A percentile compares a stretch with the other conserved stretches of the same genome.
These are phyloP conservation scores for Lactifluus subvellereus DNA, from an alignment of 768 basidiomycete species.

Conservation along the genomic window DNA sequence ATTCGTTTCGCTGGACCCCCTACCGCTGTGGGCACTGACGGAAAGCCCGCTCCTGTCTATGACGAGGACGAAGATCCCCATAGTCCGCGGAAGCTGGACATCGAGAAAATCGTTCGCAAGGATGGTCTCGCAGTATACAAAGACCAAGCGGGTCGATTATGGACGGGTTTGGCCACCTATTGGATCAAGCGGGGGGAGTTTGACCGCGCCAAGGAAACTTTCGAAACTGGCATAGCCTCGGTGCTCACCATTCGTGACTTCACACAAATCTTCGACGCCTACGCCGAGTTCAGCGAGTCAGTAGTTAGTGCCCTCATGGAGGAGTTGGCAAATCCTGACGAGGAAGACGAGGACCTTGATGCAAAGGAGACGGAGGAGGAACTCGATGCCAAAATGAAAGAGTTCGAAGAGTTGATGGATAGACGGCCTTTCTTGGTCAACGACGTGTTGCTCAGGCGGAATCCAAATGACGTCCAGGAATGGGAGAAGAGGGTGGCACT, in stretches of 20 bases:
- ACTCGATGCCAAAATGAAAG: slow-evolving; percentile 82
- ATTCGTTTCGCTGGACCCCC: slow-evolving; percentile 69
- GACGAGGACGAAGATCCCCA: slow-evolving; percentile 82
- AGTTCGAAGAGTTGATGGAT: slow-evolving; percentile 93
- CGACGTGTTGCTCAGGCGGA: slow-evolving; percentile 86
- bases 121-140: slow-evolving; percentile 89
- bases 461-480: slow-evolving; percentile 97
- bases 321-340: slow-evolving; percentile 71
- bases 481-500: slow-evolving; percentile 98
- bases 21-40: slow-evolving; percentile 45
- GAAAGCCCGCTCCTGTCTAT: slow-evolving; percentile 47
- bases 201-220: slow-evolving; percentile 79
- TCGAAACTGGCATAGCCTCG: slow-evolving; percentile 76
- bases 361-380: slow-evolving; percentile 75
- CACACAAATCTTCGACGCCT: slow-evolving; percentile 95
- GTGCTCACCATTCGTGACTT: slow-evolving; percentile 96
- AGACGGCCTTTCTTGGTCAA: slow-evolving; percentile 93
- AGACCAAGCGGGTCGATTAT: slow-evolving; percentile 93
- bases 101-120: slow-evolving; percentile 76
- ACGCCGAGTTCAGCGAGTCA: slow-evolving; percentile 89
- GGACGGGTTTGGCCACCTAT: slow-evolving; percentile 95
- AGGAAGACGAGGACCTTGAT: slow-evolving; percentile 70
- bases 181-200: slow-evolving; percentile 99
- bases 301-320: slow-evolving; percentile 89
- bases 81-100: slow-evolving; percentile 66